Evolutionary conservation across 2,329 filamentous ascomycete genomes (phyloP), one percentile per base, ranked within the genome.

Genomic region (Cadophora luteo-olivacea): DNA sequence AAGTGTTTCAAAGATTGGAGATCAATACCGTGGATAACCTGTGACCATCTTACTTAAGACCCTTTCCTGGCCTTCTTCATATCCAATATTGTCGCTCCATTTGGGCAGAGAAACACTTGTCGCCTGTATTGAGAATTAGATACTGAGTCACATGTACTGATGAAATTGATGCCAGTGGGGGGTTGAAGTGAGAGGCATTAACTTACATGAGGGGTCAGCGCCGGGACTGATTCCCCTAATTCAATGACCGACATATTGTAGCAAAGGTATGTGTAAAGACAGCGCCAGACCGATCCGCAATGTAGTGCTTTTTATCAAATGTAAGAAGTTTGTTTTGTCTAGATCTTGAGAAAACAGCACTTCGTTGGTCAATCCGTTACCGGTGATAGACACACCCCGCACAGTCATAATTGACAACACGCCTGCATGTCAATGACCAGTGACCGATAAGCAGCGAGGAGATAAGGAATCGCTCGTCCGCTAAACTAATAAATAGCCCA

Each of bases 51-150:
- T 91, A 71, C 86, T 87, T 22, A 96, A 72, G n/a, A 99, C 92
- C 91, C 93, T 96, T 67, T 90, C 84, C 78, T 97, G 87, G 62
- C 94, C 95, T 80, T 99, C 94, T 80, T 99, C 96, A 77, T 99
- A 99, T 51, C 89, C 95, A 49, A 99, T 85, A 76, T 97, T 98
- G 72, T 94, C 85, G 73, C 85, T 86, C 96, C 96, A 99, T 81
- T 94, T 97, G 49, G 96, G 96, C 32, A 99, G 84, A 19, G 96
- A 98, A 52, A 98, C 95, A 79, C 95, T 98, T 72, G 98, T 93
- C 72, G 95, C 96, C 94, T 97, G 58, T 61, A n/a, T n/a, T 24
- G 52, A 33, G 60, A 25, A 65, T 66, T 66, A 66, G 63, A 62
- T n/a, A 48, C 52, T 70, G 63, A 33, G 14, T 41, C 51, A 68